A percentile compares a stretch with the other conserved stretches of the same genome.
These are phyloP conservation scores for Penicillium sp. DNA, from an alignment of 2,329 filamentous ascomycete genomes.

Conservation along the genomic window DNA sequence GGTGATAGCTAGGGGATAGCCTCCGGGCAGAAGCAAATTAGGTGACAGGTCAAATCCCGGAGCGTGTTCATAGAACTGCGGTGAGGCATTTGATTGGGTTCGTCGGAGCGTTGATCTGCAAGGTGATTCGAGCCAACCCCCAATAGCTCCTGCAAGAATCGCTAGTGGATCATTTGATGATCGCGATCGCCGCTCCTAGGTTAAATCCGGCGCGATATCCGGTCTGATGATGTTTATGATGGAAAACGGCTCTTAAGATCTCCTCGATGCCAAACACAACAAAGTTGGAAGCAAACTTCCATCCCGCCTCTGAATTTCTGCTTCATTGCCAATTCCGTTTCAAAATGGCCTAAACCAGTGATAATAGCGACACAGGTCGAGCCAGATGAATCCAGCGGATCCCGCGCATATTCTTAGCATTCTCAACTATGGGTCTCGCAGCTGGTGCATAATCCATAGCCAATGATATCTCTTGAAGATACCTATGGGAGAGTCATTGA, in stretches of 20 bases:
- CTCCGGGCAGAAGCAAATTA: constrained; percentile 1
- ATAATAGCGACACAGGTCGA: not conserved
- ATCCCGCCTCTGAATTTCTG: not conserved
- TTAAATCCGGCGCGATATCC: constrained; percentile 3
- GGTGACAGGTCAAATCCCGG: constrained; percentile 18
- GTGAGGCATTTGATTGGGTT: constrained; percentile 7
- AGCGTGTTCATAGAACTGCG: constrained; percentile 1
- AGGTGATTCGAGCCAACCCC: constrained; percentile 6
- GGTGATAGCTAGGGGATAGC: constrained; percentile 8
- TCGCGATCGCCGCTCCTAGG: not conserved
- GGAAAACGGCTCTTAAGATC: not conserved
- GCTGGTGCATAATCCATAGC: not conserved
- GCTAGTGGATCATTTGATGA: not conserved
- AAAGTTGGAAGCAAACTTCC: not conserved
- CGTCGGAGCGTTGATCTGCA: constrained; percentile 10
- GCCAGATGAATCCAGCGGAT: not conserved
- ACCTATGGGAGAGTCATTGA: not conserved
- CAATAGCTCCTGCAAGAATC: constrained; percentile 2
- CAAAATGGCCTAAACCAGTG: not conserved
- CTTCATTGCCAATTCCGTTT: not conserved
- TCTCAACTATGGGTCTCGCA: not conserved
- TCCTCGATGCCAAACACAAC: not conserved
- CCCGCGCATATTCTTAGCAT: not conserved
- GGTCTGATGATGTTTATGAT: not conserved
- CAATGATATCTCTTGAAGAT: not conserved